These are phyloP conservation scores for Protostelium mycophagum DNA, from an alignment of 78 protist genomes.

Conservation along the genomic window DNA sequence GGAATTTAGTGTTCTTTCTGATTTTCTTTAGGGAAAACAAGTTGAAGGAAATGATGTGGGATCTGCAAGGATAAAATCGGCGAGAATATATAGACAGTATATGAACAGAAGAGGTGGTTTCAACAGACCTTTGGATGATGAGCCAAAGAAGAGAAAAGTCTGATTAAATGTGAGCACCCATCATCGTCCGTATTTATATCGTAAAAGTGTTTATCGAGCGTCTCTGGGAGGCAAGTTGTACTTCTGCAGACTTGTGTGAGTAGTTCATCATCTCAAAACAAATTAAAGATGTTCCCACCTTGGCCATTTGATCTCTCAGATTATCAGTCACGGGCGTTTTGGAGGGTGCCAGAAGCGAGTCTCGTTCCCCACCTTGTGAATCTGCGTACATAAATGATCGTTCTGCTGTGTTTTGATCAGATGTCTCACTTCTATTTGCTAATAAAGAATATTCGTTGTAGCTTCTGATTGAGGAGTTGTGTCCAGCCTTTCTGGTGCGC, in stretches of 20 bases:
- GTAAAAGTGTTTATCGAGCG: neutral
- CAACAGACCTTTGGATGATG: conserved; percentile 26
- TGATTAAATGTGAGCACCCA: no score
- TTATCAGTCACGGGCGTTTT: neutral
- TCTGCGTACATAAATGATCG: no score
- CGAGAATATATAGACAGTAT: conserved; percentile 9
- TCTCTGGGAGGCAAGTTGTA: neutral
- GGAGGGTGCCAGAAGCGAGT: neutral
- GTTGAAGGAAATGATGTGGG: neutral
- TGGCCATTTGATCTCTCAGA: neutral
- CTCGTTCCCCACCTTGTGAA: no score
- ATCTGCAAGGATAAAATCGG: neutral
- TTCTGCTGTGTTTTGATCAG: no score
- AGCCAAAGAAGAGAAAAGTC: neutral
- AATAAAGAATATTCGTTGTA: neutral
- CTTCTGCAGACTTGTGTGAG: neutral
- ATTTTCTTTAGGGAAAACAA: neutral
- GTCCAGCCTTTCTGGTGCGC: neutral
- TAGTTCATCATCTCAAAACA: neutral
- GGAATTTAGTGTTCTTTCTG: no score
- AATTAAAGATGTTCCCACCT: no score
- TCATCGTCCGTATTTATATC: no score
- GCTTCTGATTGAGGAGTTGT: neutral
- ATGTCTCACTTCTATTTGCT: neutral
- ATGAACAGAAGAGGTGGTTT: conserved; percentile 37